Percentiles rank a stretch among this genome's conserved stretches.
Conservation (phyloP, 2,329 filamentous ascomycete genomes). For the Colletotrichum camelliae region DNA sequence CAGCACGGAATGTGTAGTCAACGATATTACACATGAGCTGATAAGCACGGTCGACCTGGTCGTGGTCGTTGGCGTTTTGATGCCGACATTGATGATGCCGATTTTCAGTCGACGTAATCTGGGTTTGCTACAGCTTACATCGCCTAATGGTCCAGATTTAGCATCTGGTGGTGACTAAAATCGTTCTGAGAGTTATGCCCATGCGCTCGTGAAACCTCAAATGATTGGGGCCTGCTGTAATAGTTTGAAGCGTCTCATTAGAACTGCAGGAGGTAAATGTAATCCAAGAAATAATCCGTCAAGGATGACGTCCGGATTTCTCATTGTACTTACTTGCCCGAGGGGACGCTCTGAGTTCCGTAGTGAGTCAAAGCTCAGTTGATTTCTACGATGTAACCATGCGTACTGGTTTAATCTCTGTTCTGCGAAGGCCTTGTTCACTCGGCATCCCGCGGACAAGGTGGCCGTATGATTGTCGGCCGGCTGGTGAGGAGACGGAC, state of each 20-base stretch:
- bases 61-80: background rate
- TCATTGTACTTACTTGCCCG: background rate
- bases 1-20: background rate
- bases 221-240: background rate
- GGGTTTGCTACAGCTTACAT: background rate
- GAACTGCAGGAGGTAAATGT: background rate
- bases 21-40: background rate
- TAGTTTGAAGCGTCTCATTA: background rate
- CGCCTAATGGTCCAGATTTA: background rate
- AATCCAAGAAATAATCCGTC: background rate
- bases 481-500: background rate
- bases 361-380: background rate
- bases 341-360: background rate
- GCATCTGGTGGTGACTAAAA: background rate
- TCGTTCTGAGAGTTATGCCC: background rate
- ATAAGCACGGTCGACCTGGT: background rate
- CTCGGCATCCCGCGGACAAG: background rate
- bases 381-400: background rate
- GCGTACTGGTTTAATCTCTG: background rate
- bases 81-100: background rate
- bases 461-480: background rate
- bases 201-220: background rate
- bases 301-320: background rate
- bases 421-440: background rate
- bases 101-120: background rate